Evolutionary conservation across 768 basidiomycete genomes (phyloP).

Genomic region (Mycena belliarum): DNA sequence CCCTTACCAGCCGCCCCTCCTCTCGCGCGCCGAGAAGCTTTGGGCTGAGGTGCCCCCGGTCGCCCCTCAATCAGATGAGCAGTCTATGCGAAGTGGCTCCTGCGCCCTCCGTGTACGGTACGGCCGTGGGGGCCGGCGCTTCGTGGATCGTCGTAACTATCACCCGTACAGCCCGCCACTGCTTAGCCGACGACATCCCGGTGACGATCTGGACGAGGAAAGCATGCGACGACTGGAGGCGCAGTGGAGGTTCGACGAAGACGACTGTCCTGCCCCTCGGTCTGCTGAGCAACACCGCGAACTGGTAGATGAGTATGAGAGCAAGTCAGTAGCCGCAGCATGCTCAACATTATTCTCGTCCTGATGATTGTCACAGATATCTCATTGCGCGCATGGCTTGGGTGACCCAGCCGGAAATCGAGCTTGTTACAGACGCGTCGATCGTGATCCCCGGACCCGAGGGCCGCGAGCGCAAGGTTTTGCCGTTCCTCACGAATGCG

Average conservation of each 20-base stretch:
- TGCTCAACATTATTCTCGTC: neutral
- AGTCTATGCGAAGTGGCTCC: slow-evolving; percentile 27
- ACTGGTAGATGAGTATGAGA: slow-evolving; percentile 71
- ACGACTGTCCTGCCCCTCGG: slow-evolving; percentile 56
- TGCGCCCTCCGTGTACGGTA: slow-evolving; percentile 70
- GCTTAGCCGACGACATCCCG: slow-evolving; percentile 25
- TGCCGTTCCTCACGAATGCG: slow-evolving; percentile 42
- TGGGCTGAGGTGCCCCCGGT: slow-evolving; percentile 61
- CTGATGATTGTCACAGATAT: slow-evolving; percentile 39
- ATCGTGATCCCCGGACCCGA: slow-evolving; percentile 32
- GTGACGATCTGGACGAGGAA: slow-evolving; percentile 41
- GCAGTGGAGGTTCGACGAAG: slow-evolving; percentile 69
- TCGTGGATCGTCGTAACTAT: slow-evolving; percentile 67
- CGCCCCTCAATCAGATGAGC: slow-evolving; percentile 31
- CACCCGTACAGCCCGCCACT: slow-evolving; percentile 22
- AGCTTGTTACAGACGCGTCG: slow-evolving; percentile 50
- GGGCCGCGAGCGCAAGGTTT: slow-evolving; percentile 49
- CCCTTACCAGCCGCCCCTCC: slow-evolving; percentile 66
- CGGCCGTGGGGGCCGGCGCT: slow-evolving; percentile 80
- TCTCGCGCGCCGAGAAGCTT: slow-evolving; percentile 59
- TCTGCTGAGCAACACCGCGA: slow-evolving; percentile 68
- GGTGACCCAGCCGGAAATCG: slow-evolving; percentile 46
- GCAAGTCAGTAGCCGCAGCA: slow-evolving; percentile 38
- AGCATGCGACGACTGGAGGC: slow-evolving; percentile 46
- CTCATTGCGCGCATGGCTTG: slow-evolving; percentile 26